Conservation (phyloP, 345 rosid species). For the Salix suchowensis region DNA sequence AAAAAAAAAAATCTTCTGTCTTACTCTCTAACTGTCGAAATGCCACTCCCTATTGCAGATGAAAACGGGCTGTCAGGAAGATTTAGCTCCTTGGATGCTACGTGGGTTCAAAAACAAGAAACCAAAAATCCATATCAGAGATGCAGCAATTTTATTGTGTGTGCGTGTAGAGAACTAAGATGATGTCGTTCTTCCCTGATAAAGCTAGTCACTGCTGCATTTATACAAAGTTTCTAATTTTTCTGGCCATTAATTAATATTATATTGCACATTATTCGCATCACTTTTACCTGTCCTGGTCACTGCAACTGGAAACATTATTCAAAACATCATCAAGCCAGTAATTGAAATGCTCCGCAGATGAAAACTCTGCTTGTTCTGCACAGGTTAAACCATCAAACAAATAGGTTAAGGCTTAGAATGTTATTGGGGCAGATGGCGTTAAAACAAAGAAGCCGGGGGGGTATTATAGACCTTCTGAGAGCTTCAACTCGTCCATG, state of each 20-base stretch:
- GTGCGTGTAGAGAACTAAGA: background rate
- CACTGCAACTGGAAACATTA: conserved; percentile 47
- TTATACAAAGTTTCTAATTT: background rate
- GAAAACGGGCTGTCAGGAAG: conserved; percentile 96
- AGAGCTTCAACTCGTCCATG: conserved; percentile 38
- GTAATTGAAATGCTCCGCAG: conserved; percentile 45
- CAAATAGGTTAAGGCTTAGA: background rate
- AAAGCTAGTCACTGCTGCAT: background rate
- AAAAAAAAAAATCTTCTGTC: no score
- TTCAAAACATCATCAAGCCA: conserved; percentile 60
- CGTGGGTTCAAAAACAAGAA: conserved; percentile 1
- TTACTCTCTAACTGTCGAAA: conserved; percentile 63
- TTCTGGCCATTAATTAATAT: background rate
- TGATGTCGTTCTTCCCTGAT: background rate
- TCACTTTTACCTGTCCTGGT: conserved; percentile 56
- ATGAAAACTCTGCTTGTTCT: conserved; percentile 42
- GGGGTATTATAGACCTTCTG: conserved; percentile 42
- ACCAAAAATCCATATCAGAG: background rate
- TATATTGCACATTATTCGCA: background rate
- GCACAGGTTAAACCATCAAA: conserved; percentile 20
- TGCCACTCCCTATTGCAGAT: conserved; percentile 46
- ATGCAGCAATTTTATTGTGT: background rate
- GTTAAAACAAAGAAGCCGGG: background rate
- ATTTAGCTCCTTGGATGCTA: conserved; percentile 55
- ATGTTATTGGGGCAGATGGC: background rate